Conservation (phyloP, 129 eudicot species). For the Artemisia argyi region DNA sequence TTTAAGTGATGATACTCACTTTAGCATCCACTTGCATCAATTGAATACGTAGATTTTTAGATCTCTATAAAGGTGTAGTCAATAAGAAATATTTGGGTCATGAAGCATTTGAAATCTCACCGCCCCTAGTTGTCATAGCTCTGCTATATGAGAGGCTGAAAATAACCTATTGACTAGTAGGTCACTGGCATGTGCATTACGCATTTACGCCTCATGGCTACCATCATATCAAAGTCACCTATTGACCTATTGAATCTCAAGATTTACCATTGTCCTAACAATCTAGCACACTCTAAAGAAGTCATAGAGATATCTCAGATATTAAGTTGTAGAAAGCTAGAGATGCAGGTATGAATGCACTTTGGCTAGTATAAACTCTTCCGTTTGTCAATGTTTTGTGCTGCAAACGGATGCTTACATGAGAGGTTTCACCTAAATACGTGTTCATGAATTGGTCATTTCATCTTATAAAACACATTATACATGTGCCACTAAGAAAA, state of each 20-base stretch:
- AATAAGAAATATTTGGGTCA: background rate
- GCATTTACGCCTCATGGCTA: background rate
- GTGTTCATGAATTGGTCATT: too few species aligned
- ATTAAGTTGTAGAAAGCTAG: background rate
- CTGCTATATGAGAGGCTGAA: too few species aligned
- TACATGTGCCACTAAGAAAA: background rate
- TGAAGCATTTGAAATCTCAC: background rate
- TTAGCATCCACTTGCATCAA: background rate
- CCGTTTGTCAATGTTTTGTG: background rate
- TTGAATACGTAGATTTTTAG: background rate
- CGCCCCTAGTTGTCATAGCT: background rate
- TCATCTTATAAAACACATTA: background rate
- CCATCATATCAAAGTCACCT: background rate
- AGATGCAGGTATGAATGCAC: background rate
- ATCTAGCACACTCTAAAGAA: background rate
- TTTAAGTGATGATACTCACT: background rate
- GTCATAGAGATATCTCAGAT: background rate
- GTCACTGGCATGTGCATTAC: too few species aligned
- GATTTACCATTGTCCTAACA: background rate
- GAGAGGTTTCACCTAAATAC: background rate
- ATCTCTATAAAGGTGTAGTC: background rate
- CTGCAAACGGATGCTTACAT: background rate
- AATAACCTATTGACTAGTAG: too few species aligned
- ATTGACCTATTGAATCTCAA: background rate
- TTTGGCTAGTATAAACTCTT: background rate